Evolutionary conservation across 1,139 yeast genomes (phyloP), one percentile per base, ranked within the genome.

Genomic region (Meyerozyma sp.): DNA sequence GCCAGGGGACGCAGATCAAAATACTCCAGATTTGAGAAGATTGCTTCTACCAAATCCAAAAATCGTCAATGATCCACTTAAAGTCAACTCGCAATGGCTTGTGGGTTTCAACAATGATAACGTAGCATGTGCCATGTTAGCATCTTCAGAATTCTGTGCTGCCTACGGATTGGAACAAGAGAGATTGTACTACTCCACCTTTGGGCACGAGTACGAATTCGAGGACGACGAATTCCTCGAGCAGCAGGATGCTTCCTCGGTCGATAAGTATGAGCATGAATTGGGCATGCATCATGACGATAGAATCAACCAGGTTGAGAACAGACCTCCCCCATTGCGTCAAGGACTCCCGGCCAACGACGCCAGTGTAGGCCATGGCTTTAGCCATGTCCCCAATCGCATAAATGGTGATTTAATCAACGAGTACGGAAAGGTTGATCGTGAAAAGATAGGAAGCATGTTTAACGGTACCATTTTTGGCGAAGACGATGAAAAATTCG

Each of bases 101-200:
- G 35, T 45, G 8, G 68, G 68, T 1, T 61, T 44, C 48, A 62
- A 58, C 37, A 58, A 65, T 41, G 66, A 65, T 42, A 65, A 63
- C 43, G 56, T 67, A 6, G 52, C 50, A 1, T 68, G 73, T 55
- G 72, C 71, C 1, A 44, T 66, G 40, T 46, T 53, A 11, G 53
- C 47, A 1, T 65, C 70, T 2, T 40, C 43, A 5, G 43, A 55
- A 11, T 65, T 61, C 46, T 67, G 73, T 49, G 40, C 43, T 3
- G 48, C 27, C 1, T 62, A 59, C 39, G 67, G 64, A 16, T 36
- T 44, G 36, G 48, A 46, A 30, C 51, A 55, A 28, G 44, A 37
- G n/a, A 11, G 9, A n/a, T 14, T 37, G 13, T 37, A 27, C 27
- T 11, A 7, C 13, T 25, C 32, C 8, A 27, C n/a, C 21, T 16